Conservation (phyloP, 352 stramenopile genomes). For the Pythium pyrilobum region DNA sequence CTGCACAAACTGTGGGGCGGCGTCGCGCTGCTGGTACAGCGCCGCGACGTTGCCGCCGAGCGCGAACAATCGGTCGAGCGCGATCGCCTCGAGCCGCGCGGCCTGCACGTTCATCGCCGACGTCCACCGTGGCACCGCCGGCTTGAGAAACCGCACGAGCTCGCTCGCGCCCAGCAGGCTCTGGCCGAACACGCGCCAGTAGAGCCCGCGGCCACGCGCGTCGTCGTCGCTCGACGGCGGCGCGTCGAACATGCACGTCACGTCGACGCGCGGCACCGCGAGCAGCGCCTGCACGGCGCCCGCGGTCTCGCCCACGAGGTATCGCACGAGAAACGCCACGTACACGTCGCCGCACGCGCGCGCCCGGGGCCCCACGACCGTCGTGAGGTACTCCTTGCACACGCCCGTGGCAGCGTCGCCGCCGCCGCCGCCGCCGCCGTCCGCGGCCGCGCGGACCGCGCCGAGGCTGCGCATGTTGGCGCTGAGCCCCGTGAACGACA, state of each 20-base stretch:
- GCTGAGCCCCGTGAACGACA: conserved; percentile 59
- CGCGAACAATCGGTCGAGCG: conserved; percentile 44
- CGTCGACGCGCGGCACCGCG: conserved; percentile 35
- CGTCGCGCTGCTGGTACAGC: conserved; percentile 59
- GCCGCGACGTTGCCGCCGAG: conserved; percentile 43
- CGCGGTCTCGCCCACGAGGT: conserved; percentile 42
- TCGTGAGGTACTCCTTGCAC: conserved; percentile 59
- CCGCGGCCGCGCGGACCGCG: conserved; percentile 6
- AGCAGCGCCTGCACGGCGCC: conserved; percentile 47
- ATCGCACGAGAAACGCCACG: conserved; percentile 71
- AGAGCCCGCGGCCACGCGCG: conserved; percentile 21
- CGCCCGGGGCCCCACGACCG: conserved; percentile 43
- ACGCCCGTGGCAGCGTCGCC: conserved; percentile 4
- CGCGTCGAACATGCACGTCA: conserved; percentile 54
- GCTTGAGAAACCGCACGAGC: conserved; percentile 56
- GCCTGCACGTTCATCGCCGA: conserved; percentile 45
- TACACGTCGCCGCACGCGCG: conserved; percentile 60
- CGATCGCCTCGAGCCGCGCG: conserved; percentile 43
- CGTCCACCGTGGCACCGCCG: conserved; percentile 46
- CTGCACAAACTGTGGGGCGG: conserved; percentile 39
- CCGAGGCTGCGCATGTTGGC: conserved; percentile 31
- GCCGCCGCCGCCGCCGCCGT: conserved; percentile 2
- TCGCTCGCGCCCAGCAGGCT: conserved; percentile 64
- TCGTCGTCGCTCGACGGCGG: conserved; percentile 5
- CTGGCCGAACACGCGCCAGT: conserved; percentile 72